Evolutionary conservation across 2,329 filamentous ascomycete species (phyloP).

Genomic region (Gnomoniopsis smithogilvyi): DNA sequence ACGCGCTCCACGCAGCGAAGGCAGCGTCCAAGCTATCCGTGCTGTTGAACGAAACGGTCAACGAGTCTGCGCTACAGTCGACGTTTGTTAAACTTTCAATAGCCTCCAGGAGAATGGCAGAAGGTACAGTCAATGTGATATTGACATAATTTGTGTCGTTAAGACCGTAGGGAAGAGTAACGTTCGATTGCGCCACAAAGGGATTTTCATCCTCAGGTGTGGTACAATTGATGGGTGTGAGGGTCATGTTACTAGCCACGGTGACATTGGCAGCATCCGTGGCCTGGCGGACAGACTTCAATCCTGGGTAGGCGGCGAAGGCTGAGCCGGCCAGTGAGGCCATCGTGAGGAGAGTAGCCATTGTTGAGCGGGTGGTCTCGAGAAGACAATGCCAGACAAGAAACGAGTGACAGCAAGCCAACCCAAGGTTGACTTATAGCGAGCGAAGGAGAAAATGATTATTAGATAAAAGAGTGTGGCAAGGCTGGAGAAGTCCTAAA

Average conservation of each 20-base stretch:
- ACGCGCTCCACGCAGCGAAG: constrained; percentile 4
- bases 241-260: constrained; percentile 8
- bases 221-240: constrained; percentile 3
- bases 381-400: neutral
- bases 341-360: neutral
- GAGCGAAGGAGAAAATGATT: neutral
- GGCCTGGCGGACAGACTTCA: constrained; percentile 3
- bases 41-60: constrained; percentile 7
- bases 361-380: neutral
- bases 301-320: neutral
- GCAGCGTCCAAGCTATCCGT: constrained; percentile 1
- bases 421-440: neutral
- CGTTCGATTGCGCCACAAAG: constrained; percentile 1
- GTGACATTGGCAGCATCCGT: neutral
- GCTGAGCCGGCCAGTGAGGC: constrained; percentile 7
- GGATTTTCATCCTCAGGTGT: neutral
- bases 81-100: constrained; percentile 3
- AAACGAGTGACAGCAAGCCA: neutral
- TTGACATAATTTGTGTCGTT: constrained; percentile 7
- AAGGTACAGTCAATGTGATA: neutral
- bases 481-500: neutral
- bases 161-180: constrained; percentile 6
- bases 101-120: constrained; percentile 9
- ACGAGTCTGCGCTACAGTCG: constrained; percentile 5
- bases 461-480: neutral